Percentiles rank a stretch among this genome's conserved stretches.
These are phyloP conservation scores for Middelhovenomyces tepae DNA, from an alignment of 805 yeast genomes.

Conservation along the genomic window DNA sequence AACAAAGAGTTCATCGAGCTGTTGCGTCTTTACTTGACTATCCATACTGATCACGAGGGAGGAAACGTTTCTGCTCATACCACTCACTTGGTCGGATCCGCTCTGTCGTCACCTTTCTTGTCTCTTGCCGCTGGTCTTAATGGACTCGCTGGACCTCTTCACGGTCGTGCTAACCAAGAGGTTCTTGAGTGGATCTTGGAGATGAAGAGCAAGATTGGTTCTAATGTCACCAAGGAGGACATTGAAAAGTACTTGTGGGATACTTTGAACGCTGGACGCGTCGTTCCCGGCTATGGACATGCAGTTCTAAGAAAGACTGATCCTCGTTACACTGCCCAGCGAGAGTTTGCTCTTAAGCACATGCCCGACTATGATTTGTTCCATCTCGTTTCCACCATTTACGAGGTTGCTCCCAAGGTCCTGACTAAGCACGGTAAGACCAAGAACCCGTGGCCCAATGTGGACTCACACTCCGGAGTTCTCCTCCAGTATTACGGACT, in stretches of 20 bases:
- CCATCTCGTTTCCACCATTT: slow-evolving; percentile 67
- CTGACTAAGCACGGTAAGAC: slow-evolving; percentile 81
- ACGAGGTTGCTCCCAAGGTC: slow-evolving; percentile 76
- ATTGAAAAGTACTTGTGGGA: slow-evolving; percentile 74
- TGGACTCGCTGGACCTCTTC: slow-evolving; percentile 83
- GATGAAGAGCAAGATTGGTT: slow-evolving; percentile 53
- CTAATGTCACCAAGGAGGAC: slow-evolving; percentile 62
- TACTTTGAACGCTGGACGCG: slow-evolving; percentile 72
- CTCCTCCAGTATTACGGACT: slow-evolving; percentile 78
- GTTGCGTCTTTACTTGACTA: slow-evolving; percentile 71
- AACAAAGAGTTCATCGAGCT: slow-evolving; percentile 67
- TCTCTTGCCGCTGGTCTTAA: slow-evolving; percentile 75
- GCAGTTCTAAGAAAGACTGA: slow-evolving; percentile 84
- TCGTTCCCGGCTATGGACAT: slow-evolving; percentile 84
- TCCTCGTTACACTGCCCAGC: slow-evolving; percentile 80
- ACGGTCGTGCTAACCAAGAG: slow-evolving; percentile 84
- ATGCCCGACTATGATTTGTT: slow-evolving; percentile 67
- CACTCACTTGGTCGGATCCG: slow-evolving; percentile 78
- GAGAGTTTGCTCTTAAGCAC: slow-evolving; percentile 60
- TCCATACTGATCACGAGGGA: slow-evolving; percentile 86
- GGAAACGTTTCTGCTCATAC: slow-evolving; percentile 85
- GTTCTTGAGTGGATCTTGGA: slow-evolving; percentile 72
- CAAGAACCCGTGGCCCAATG: slow-evolving; percentile 91
- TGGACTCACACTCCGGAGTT: slow-evolving; percentile 82
- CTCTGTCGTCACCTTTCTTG: slow-evolving; percentile 68